Conservation (phyloP, 345 rosid species). For the Durio zibethinus region DNA sequence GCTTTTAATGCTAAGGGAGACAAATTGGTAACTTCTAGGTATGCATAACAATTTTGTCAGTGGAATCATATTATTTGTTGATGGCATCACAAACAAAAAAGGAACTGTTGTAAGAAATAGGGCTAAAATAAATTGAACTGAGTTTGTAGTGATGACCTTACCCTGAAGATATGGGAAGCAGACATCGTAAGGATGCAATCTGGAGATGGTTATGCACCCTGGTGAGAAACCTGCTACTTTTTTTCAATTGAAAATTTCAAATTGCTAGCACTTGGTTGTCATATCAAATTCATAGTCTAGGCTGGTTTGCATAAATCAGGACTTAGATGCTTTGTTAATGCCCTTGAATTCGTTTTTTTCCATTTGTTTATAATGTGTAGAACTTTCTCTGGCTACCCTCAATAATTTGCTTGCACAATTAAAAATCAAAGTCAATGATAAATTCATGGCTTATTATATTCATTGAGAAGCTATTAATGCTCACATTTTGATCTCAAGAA, state of each 20-base stretch:
- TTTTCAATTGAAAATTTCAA: conserved; percentile 13
- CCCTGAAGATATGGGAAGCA: conserved; percentile 77
- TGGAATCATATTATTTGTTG: not conserved
- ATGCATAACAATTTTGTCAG: conserved; percentile 17
- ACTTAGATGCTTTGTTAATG: not conserved
- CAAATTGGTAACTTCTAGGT: conserved; percentile 95
- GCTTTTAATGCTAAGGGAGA: conserved; percentile 76
- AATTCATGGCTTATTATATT: not conserved
- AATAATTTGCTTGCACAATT: not conserved
- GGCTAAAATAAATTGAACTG: conserved; percentile 18
- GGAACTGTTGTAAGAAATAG: not conserved
- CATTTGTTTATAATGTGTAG: not conserved
- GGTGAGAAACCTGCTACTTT: conserved; percentile 49
- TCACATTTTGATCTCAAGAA: not conserved
- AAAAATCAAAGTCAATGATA: not conserved
- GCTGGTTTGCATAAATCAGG: not conserved
- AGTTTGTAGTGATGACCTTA: conserved; percentile 88
- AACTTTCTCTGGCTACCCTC: not conserved
- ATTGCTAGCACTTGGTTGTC: conserved; percentile 1
- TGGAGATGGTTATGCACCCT: conserved; percentile 66
- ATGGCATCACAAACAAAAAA: not conserved
- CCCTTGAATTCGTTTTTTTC: not conserved
- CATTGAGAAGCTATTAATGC: not conserved
- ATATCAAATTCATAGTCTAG: not conserved
- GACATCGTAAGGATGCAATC: conserved; percentile 51